Conservation (phyloP, 108 stramenopile genomes). For the Fragilariopsis cylindrus region DNA sequence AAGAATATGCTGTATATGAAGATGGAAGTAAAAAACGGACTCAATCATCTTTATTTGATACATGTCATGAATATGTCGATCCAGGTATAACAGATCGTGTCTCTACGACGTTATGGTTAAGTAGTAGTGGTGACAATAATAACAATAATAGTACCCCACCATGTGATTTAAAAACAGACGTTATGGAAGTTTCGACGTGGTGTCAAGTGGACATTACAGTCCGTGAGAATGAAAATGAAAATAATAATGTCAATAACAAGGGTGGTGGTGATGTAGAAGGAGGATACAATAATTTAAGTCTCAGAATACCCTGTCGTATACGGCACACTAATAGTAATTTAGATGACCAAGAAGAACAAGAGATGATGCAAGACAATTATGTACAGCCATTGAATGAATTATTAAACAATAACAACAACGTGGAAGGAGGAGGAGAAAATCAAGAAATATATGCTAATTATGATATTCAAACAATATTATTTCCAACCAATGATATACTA, state of each 20-base stretch:
- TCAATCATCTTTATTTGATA: constrained; percentile 49
- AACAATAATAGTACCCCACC: constrained; percentile 30
- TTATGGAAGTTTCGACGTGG: constrained; percentile 38
- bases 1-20: constrained; percentile 47
- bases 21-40: constrained; percentile 39
- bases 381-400: constrained; percentile 33
- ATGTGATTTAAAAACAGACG: constrained; percentile 43
- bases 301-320: constrained; percentile 47
- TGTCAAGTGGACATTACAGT: constrained; percentile 55
- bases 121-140: constrained; percentile 1
- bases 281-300: constrained; percentile 42
- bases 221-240: constrained; percentile 20
- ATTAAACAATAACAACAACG: not conserved
- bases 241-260: not conserved
- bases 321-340: constrained; percentile 3
- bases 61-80: constrained; percentile 53
- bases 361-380: constrained; percentile 13
- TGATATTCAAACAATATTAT: not conserved
- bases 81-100: constrained; percentile 47
- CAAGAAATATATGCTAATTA: no score
- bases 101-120: constrained; percentile 33
- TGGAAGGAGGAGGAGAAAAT: not conserved
- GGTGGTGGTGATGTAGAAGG: not conserved
- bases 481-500: constrained; percentile 32
- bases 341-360: constrained; percentile 19